Base-by-base conservation (phyloP, 768 basidiomycete species). In the Tricholoma sp. region DNA sequence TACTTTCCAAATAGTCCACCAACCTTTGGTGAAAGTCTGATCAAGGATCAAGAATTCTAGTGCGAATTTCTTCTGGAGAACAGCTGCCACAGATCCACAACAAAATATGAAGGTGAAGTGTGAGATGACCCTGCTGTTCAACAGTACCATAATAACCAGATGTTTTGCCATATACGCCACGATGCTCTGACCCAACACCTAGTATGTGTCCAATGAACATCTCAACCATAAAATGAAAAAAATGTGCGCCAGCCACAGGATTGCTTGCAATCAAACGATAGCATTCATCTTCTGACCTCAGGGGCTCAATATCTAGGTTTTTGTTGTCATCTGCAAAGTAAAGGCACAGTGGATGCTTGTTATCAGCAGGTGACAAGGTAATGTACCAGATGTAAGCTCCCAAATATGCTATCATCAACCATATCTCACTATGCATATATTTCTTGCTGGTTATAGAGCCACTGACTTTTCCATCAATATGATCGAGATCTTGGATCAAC, bases 341-440 rank as follows among this genome's bases (percentile, higher is more conserved):
- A 6, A 41, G 37, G 6, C 10, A 37, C 3, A 53, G 24, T n/a
- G 52, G 52, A 19, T 53, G 52, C 22, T 21, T 53, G 32, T 34
- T 34, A 37, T 53, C 52, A 18, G 52, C 52, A 32, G 52, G 52
- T n/a, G 52, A 53, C 46, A 74, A 64, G 0, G 75, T 75, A 0
- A 77, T 69, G 47, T 70, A 77, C 69, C 71, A 76, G 0, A 61
- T 57, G 6, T 72, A 71, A 3, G 71, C 67, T 14, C 72, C 70
- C 19, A 62, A 52, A 14, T 47, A 49, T 6, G 59, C 18, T 8
- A 65, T 58, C 4, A 66, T 51, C 0, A 64, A 60, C 64, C 67
- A 61, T 59, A 63, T 10, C 59, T 60, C 64, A 66, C 63, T 52
- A 29, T 37, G 18, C 56, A 57, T 57, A 46, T 67, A 64, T 55